Evolutionary conservation across 768 basidiomycete genomes (phyloP), one percentile per base, ranked within the genome.

Genomic region (Auricularia sp.): DNA sequence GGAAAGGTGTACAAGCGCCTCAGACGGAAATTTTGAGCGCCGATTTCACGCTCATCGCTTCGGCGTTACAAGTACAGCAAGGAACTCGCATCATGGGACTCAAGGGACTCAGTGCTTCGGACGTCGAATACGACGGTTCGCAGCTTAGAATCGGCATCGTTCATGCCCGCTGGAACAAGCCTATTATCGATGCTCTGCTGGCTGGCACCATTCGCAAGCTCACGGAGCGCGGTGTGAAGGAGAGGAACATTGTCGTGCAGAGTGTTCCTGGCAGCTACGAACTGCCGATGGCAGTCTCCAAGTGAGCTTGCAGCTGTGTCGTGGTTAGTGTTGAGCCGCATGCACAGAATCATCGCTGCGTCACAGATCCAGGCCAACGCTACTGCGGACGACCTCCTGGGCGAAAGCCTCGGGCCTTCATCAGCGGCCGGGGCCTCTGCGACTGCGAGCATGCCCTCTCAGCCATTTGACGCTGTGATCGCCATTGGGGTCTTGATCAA

Each of bases 401-500:
- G 86, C 35, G 88, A 85, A 68, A 82, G 69, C 69, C 78, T 84
- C 65, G 74, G 77, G 7, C 71, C 69, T 64, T 68, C 74, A 58
- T 66, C 71, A 4, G 73, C 77, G 3, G 70, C 73, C 24, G 73
- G 74, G 44, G 70, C 77, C 33, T 70, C 72, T 6, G 63, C 74
- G 1, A 67, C 68, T 10, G 66, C 75, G 16, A 78, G 77, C 68
- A 77, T 81, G 45, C 81, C 83, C 51, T 76, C 72, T 16, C 80
- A 82, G 64, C 89, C 96, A 0, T 98, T 98, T 70, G 89, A 96
- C 74, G 97, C 94, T 14, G 87, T 97, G 68, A 96, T 99, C 74
- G 94, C 97, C 63, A 92, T 98, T 72, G 97, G 97, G 14, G 94
- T 96, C 44, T 87, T 99, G 73, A 97, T 99, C 81, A 99, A 99